Evolutionary conservation across 1,284 basidiomycete species (phyloP).

Genomic region (Ceratobasidium sp.): DNA sequence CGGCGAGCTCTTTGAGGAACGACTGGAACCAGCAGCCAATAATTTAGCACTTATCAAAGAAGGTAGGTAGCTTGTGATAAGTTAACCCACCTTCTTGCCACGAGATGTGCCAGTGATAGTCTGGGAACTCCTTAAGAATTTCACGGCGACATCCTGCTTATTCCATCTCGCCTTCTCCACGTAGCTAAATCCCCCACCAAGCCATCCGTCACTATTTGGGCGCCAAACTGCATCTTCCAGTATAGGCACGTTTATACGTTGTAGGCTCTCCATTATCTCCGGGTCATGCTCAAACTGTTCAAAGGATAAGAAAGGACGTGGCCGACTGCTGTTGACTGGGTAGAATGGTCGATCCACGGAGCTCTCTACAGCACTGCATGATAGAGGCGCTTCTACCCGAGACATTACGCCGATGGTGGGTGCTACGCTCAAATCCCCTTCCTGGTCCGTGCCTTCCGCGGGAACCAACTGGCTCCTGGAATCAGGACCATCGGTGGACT

Average conservation of each 20-base stretch:
- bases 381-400: too few species aligned
- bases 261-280: slow-evolving; percentile 27
- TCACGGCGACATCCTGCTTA: slow-evolving; percentile 31
- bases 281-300: slow-evolving; percentile 34
- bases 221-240: slow-evolving; percentile 26
- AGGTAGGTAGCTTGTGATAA: too few species aligned
- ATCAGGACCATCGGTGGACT: too few species aligned
- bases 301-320: slow-evolving; percentile 28
- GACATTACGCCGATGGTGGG: too few species aligned
- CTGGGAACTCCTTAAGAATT: slow-evolving; percentile 33
- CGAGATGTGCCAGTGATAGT: slow-evolving; percentile 19
- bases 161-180: slow-evolving; percentile 33
- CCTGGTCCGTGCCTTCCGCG: too few species aligned
- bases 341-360: slow-evolving; percentile 15
- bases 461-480: too few species aligned
- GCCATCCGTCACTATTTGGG: slow-evolving; percentile 15
- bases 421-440: too few species aligned
- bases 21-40: too few species aligned
- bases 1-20: slow-evolving; percentile 16
- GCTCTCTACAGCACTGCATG: neutral
- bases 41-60: too few species aligned
- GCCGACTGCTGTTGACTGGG: slow-evolving; percentile 3
- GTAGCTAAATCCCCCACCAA: slow-evolving; percentile 33
- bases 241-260: slow-evolving; percentile 28
- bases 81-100: slow-evolving; percentile 27